Evolutionary conservation across 2,329 filamentous ascomycete genomes (phyloP), one percentile per base, ranked within the genome.

Genomic region (Epicoccum sorghinum): DNA sequence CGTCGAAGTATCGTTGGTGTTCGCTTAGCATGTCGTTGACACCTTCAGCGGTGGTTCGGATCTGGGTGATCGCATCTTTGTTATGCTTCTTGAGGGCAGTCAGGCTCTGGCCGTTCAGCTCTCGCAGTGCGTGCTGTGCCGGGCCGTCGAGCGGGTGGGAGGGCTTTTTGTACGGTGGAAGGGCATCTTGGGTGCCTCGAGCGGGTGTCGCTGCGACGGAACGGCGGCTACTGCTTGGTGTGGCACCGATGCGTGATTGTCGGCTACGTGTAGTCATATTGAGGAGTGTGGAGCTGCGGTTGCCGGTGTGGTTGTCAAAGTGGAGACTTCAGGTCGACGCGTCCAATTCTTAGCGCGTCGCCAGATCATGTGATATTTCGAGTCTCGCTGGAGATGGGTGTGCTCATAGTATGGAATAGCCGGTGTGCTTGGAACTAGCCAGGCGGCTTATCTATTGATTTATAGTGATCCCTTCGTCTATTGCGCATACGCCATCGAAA

Each of bases 111-210:
- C 76, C 67, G 6, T 77, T 67, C 4, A 88, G 69, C 0, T 70
- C 58, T 2, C 77, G 69, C 4, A 88, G 74, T 1, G 76, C 73
- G 23, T 74, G 73, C 54, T 82, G 79, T 2, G 78, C 78, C 8
- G 73, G 66, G 0, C 61, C 57, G 46, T 79, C 83, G 18, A 88
- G 78, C 0, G 83, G 77, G 50, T 80, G 80, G 8, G 73, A 70
- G 2, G 82, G 83, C 13, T 78, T 75, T 67, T 85, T 75, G 67
- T 88, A 87, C 6, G 75, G 82, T 79, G 33, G 84, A 64, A 72
- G 66, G 13, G 60, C 52, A 35, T 68, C 58, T 14, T 45, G 47
- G n/a, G 51, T 52, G 39, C 46, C 52, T 30, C 41, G 61, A 10
- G 32, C 38, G 3, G 65, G 46, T 4, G 57, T 59, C 13, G 52